Conservation (phyloP, 2,329 filamentous ascomycete genomes). For the Fusarium chuoi region DNA sequence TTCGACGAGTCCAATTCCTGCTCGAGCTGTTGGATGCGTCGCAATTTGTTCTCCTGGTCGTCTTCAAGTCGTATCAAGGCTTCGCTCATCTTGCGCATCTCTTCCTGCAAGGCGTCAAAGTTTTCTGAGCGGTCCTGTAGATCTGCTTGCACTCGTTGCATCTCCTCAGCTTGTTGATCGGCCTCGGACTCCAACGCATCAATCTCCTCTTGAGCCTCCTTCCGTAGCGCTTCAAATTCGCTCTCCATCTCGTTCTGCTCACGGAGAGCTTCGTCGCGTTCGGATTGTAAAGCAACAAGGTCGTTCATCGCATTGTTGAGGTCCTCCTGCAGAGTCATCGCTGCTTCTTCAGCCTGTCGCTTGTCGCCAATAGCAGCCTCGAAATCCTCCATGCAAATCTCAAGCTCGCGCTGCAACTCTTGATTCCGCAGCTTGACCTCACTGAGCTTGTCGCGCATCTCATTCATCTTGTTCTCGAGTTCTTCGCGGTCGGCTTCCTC, state of each 20-base stretch:
- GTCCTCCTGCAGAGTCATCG: constrained; percentile 78
- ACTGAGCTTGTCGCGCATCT: constrained; percentile 87
- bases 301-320: constrained; percentile 83
- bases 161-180: constrained; percentile 77
- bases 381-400: constrained; percentile 82
- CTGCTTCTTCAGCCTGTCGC: constrained; percentile 67
- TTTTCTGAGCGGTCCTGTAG: constrained; percentile 83
- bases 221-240: constrained; percentile 69
- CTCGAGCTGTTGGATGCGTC: constrained; percentile 84
- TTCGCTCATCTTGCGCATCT: constrained; percentile 93
- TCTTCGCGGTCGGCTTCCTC: constrained; percentile 87
- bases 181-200: constrained; percentile 76
- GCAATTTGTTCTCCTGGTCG: constrained; percentile 81
- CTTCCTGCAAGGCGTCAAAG: constrained; percentile 88
- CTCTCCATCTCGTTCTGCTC: constrained; percentile 68
- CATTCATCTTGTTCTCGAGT: constrained; percentile 83
- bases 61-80: constrained; percentile 88
- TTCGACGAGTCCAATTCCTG: constrained; percentile 85
- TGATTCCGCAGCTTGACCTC: constrained; percentile 90
- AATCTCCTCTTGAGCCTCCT: constrained; percentile 74
- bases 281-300: constrained; percentile 78
- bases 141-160: constrained; percentile 75
- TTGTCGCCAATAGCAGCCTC: constrained; percentile 75
- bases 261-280: constrained; percentile 86
- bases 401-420: constrained; percentile 83